Base-by-base conservation (phyloP, 768 basidiomycete species). In the Ramaria rubella region DNA sequence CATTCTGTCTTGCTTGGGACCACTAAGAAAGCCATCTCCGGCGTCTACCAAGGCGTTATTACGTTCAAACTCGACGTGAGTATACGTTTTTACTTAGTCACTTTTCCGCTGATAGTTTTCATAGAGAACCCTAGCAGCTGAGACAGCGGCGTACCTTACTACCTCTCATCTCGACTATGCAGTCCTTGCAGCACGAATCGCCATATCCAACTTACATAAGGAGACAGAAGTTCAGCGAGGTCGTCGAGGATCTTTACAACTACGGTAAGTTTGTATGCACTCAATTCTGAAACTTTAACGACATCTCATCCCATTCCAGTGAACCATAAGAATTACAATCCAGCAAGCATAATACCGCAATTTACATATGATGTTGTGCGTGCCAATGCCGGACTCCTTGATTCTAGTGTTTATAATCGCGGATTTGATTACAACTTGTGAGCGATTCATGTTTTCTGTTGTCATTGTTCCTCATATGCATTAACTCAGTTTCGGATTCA, bases 141-240 rank as follows among this genome's bases (percentile, higher is more conserved):
- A 97, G 74, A 99, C 96, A 3, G 94, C 96, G 8, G 96, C 96
- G 0, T 97, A 87, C 69, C 83, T 98, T 59, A 98, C 96, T 4
- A 98, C 95, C 26, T 93, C 91, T 62, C 93, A 94, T 67, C 94
- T 94, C 7, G 96, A 99, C 69, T 99, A 99, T 64, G 96, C 96
- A 24, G 85, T 98, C 59, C 90, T 99, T 60, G 96, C 96, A 5
- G 96, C 96, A 21, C 92, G 96, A 58, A 98, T 99, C 53, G 96
- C 96, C 56, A 93, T 99, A 65, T 97, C 95, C 49, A 99, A 98
- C 68, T 75, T 98, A 11, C 96, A 99, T 81, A 98, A 99, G 67
- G 95, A 99, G 74, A 98, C 96, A 98, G 78, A 90, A 75, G 63
- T 98, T 99, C 69, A 93, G 92, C 1, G 81, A 85, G 58, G 95